Conservation (phyloP, 208 protist genomes). For the Balamuthia mandrillaris region DNA sequence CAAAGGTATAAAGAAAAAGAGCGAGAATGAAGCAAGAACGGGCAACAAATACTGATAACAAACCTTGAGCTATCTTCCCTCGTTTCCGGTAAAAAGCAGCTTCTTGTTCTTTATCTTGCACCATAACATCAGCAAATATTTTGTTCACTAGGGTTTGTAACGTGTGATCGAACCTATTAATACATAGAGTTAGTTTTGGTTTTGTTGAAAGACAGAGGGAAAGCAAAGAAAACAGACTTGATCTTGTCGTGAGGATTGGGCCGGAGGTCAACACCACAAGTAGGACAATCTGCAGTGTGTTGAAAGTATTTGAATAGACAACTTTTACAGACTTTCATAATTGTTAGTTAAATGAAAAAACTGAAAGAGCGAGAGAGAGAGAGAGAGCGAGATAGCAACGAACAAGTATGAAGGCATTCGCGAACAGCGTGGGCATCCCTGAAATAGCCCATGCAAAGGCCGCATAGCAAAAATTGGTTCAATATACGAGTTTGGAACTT, state of each 20-base stretch:
- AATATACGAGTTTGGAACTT: conserved; percentile 33
- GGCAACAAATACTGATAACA: too few species aligned
- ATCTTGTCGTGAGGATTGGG: neutral
- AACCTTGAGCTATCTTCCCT: neutral
- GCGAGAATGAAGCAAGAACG: neutral
- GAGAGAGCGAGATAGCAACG: neutral
- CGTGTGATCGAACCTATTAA: neutral
- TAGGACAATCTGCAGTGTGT: neutral
- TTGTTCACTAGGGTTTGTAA: conserved; percentile 6
- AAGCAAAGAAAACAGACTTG: neutral
- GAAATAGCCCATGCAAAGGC: conserved; percentile 50
- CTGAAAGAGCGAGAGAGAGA: neutral
- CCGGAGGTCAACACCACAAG: neutral
- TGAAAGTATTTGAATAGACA: conserved; percentile 28
- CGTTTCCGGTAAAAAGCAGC: neutral
- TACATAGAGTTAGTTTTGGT: neutral
- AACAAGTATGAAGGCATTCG: conserved; percentile 56
- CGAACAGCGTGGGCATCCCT: conserved; percentile 43
- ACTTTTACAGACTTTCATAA: neutral
- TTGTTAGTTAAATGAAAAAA: neutral
- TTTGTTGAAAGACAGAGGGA: neutral
- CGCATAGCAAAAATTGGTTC: conserved; percentile 38
- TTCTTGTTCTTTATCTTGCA: neutral
- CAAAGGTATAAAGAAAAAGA: neutral
- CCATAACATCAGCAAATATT: neutral